Evolutionary conservation across 179 eudicot species (phyloP).

Genomic region (Camellia oleifera): DNA sequence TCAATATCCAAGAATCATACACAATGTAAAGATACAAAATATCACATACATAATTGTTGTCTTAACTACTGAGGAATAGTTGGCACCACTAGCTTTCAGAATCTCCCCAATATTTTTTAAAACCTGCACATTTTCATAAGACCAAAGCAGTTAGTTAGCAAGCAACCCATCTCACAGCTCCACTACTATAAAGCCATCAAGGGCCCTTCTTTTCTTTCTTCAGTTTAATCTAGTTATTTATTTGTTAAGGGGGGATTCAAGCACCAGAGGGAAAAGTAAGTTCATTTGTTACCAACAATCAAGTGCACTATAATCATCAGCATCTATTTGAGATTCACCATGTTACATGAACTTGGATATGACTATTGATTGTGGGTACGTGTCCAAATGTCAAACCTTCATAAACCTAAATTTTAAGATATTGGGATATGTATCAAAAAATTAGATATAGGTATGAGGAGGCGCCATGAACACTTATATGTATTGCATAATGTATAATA

Average conservation of each 20-base stretch:
- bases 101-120: constrained; percentile 98
- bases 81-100: constrained; percentile 84
- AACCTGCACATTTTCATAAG: constrained; percentile 40
- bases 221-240: neutral
- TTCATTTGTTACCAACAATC: neutral
- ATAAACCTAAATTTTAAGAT: no score
- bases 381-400: no score
- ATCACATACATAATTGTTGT: constrained; percentile 80
- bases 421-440: no score
- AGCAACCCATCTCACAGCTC: constrained; percentile 3
- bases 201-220: constrained; percentile 1
- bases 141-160: neutral
- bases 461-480: no score
- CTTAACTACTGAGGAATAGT: constrained; percentile 92
- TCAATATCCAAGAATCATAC: neutral
- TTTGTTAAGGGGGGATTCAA: neutral
- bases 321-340: neutral
- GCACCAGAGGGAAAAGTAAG: neutral
- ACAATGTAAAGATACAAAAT: neutral
- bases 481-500: no score
- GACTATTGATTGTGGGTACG: no score
- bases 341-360: no score
- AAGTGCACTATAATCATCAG: neutral
- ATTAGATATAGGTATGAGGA: no score
- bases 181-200: neutral